Base-by-base conservation (phyloP, 1,139 yeast genomes). In the Diutina siamensis region DNA sequence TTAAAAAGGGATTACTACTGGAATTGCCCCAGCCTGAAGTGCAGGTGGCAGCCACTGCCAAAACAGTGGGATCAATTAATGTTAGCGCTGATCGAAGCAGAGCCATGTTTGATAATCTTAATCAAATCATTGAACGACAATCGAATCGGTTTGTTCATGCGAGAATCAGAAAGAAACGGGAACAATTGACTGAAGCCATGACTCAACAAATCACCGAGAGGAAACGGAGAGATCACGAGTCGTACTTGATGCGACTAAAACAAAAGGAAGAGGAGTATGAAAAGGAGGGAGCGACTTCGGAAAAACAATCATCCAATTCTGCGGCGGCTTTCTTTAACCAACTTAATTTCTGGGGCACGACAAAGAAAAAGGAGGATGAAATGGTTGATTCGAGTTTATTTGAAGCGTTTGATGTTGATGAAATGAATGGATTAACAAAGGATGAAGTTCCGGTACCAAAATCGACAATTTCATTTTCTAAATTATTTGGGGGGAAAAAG, bases 191-290 rank as follows among this genome's bases (percentile, higher is more conserved):
- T 48, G 65, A 67, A 47, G 66, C 65, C 48, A 68, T 70, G 47
- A 54, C 61, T 19, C 57, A 63, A 46, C 65, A 65, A 50, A 66
- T 71, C 44, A 66, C 62, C 50, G 74, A 68, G 46, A 56, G 76
- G 45, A 68, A 65, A 48, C 58, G 66, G 19, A 59, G 57, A 49
- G 75, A 71, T 49, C 72, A 70, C 50, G 74, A 70, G 49, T 47
- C 56, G 44, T 66, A 66, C 47, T 57, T 70, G 21, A 60, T 57
- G 46, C 62, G 71, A 48, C 54, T 69, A 45, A 63, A 60, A 49
- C 52, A 57, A 47, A 68, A 64, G 53, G 74, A 70, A 51, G 72
- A 66, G 48, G 70, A 68, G 49, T 68, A 67, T 47, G 74, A 67
- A 45, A 53, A 55, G 46, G 62, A 60, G 25, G 42, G 42, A n/a